Evolutionary conservation across 441 rosid species (phyloP), one percentile per base, ranked within the genome.

Genomic region (Gossypium laxum): DNA sequence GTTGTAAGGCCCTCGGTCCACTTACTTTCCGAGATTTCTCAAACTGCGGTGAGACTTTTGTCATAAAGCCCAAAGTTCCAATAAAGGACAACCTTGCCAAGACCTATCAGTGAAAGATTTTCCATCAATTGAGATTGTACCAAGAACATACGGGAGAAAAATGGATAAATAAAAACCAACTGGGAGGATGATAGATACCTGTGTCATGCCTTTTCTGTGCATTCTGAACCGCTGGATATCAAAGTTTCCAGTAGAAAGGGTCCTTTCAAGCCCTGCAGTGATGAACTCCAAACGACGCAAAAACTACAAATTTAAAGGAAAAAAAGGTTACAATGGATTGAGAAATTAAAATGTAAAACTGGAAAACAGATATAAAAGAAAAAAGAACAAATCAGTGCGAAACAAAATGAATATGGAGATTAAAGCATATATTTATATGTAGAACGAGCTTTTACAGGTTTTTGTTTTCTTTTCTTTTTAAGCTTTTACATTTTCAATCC

Each of bases 1-100:
- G 99, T 81, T 94, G 98, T 87, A 94, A 86, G 11, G 99, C 97
- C 82, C 98, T 88, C 34, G 99, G 98, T 78, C 99, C 99, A 85
- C 99, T 92, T 55, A 90, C 99, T 94, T 94, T 92, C 81, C 97
- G 91, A 38, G 99, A 94, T 86, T 92, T 94, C 83, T 92, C 97
- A 76, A 94, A 94, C 70, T 92, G 99, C 61, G 98, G 98, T 26
- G 76, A 62, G 76, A 92, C 77, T 85, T 86, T 91, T 32, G 99
- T 94, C 86, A 92, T 84, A 69, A 82, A 83, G 72, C 99, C 99
- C 88, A 92, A 24, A 70, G 89, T 75, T 58, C 87, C 92, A 8
- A 94, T 94, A 72, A 81, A 94, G 58, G 99, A 90, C 79, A 92
- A 79, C 82, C 99, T 86, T 19, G 76, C 81, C 18, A 94, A 80